These are phyloP conservation scores for Dendrobium chrysotoxum DNA, from an alignment of 106 monocot species.

Conservation along the genomic window DNA sequence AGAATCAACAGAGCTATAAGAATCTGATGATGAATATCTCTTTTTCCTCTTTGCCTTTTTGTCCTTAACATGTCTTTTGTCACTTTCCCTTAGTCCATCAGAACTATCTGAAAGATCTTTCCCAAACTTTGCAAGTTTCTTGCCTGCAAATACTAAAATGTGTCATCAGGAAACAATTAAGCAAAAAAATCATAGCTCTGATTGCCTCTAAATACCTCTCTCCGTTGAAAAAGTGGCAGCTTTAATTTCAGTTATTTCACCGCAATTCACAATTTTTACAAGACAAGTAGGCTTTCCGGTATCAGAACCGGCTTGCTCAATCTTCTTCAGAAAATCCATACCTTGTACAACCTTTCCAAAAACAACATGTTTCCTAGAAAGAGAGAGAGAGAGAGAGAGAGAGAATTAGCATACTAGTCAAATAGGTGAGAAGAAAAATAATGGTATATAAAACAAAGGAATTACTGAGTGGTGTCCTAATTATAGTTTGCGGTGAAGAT, in stretches of 20 bases:
- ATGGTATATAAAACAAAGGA: background rate
- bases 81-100: conserved; percentile 13
- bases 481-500: background rate
- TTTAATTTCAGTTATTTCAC: conserved; percentile 26
- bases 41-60: conserved; percentile 34
- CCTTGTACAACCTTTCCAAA: conserved; percentile 46
- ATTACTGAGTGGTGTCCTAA: background rate
- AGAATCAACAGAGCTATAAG: conserved; percentile 33
- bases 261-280: conserved; percentile 49
- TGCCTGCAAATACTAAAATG: conserved; percentile 22
- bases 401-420: background rate
- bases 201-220: conserved; percentile 22
- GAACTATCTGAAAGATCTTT: conserved; percentile 20
- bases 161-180: background rate
- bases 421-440: background rate
- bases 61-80: conserved; percentile 11
- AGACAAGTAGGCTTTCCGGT: conserved; percentile 24
- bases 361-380: conserved; percentile 44
- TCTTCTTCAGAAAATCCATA: conserved; percentile 26
- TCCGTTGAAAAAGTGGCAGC: background rate
- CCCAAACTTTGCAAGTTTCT: conserved; percentile 11
- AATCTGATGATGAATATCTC: conserved; percentile 35
- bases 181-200: background rate
- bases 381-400: background rate
- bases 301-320: conserved; percentile 30